Evolutionary conservation across 2,329 filamentous ascomycete species (phyloP), one percentile per base, ranked within the genome.

Genomic region (Epichloe festucae): DNA sequence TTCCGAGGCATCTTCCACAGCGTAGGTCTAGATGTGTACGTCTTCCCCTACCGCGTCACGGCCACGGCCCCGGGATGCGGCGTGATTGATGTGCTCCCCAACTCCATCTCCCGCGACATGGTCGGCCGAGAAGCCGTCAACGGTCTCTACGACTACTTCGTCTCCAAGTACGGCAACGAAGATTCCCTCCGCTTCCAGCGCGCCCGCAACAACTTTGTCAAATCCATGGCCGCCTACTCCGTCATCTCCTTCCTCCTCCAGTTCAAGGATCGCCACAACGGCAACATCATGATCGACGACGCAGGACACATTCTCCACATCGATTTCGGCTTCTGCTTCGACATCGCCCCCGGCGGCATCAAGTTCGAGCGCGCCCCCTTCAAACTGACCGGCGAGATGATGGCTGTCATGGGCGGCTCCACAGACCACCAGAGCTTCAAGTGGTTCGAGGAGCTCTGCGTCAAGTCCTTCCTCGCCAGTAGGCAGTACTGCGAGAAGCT

Each of bases 211-310:
- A 97, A 97, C 69, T 98, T 99, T 65, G 90, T 98, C 69, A 98
- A 98, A 73, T 93, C 86, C 64, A 97, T 98, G 93, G 93, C 94
- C 0, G 94, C 93, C 12, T 98, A 98, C 73, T 94, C 87, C 17
- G 85, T 98, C 62, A 97, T 98, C 58, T 94, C 89, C 0, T 98
- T 95, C 71, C 75, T 98, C 14, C 74, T 98, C 39, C 94, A 98
- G 63, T 97, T 99, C 82, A 99, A 99, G 69, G 93, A 99, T 66
- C 84, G 93, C 3, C 93, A 98, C 72, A 98, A 98, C 67, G 93
- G 93, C 55, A 98, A 98, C 73, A 98, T 98, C 73, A 98, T 98
- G 94, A 84, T 98, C 56, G 91, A 98, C 66, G 91, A 96, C 62
- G 87, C 86, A 0, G 93, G 94, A 4, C 93, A 98, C 69, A 95